phyloP scores from a whole-genome alignment of 345 rosid species.

The Populus pruinosa region DNA sequence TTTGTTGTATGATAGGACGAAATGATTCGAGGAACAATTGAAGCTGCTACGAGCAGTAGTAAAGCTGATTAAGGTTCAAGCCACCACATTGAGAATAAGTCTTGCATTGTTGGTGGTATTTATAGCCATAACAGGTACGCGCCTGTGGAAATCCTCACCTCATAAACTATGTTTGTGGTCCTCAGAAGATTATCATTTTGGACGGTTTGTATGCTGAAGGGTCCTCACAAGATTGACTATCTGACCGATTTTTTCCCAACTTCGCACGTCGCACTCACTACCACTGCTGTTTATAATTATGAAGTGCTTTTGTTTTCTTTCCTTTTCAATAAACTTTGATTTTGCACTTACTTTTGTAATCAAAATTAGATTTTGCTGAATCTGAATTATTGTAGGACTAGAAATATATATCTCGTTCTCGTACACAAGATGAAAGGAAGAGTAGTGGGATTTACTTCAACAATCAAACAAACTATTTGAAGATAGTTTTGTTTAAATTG shows the following conservation, averaged over 20 bases:
- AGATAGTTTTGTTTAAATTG: not conserved
- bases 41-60: not conserved
- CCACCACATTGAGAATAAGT: not conserved
- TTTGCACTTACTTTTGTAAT: not conserved
- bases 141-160: not conserved
- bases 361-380: not conserved
- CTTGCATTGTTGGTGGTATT: constrained; percentile 5
- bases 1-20: not conserved
- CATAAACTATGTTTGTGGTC: constrained; percentile 7
- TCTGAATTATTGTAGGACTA: not conserved
- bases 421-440: not conserved
- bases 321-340: not conserved
- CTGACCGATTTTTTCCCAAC: not conserved
- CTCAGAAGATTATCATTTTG: not conserved
- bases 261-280: not conserved
- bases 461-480: not conserved
- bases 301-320: not conserved
- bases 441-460: not conserved
- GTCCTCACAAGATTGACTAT: not conserved
- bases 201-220: not conserved
- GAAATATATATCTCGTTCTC: not conserved
- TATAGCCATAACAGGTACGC: not conserved
- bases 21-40: not conserved
- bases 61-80: not conserved
- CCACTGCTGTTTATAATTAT: not conserved